Evolutionary conservation across 148 eudicot species (phyloP).

Genomic region (Salicornia ramosissima): DNA sequence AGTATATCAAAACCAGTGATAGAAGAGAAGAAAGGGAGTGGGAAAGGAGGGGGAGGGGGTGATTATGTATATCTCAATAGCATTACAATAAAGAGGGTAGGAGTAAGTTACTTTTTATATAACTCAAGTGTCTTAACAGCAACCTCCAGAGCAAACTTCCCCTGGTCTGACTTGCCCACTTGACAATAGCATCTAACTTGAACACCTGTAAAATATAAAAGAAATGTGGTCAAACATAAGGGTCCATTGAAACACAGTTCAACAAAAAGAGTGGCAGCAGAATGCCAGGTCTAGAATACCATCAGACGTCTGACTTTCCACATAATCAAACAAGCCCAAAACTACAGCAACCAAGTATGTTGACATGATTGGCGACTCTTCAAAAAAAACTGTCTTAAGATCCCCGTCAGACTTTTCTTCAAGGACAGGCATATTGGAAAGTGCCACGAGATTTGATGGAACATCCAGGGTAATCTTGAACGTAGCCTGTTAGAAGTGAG

Average conservation of each 20-base stretch:
- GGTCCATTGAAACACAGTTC: not conserved
- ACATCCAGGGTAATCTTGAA: conserved; percentile 87
- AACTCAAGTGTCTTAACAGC: conserved; percentile 91
- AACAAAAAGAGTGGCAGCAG: not conserved
- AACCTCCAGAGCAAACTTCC: conserved; percentile 84
- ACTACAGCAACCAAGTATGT: conserved; percentile 90
- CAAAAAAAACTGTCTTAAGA: conserved; percentile 63
- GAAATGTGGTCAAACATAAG: not conserved
- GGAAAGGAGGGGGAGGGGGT: too few species aligned
- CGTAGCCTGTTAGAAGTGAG: conserved; percentile 54
- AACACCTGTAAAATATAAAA: conserved; percentile 44
- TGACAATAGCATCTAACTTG: conserved; percentile 84
- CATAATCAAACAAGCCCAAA: conserved; percentile 83
- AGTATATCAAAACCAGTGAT: conserved; percentile 6
- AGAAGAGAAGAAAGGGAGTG: not conserved
- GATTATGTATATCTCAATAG: not conserved
- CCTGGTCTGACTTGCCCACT: conserved; percentile 83
- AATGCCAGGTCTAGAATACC: conserved; percentile 40
- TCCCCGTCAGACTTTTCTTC: conserved; percentile 64
- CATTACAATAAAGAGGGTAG: not conserved
- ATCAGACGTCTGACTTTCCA: conserved; percentile 81
- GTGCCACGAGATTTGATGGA: conserved; percentile 78
- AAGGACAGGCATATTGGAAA: conserved; percentile 89
- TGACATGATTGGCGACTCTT: conserved; percentile 95
- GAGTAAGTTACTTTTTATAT: conserved; percentile 49